A percentile compares a stretch with the other conserved stretches of the same genome.
phyloP scores from a whole-genome alignment of 2,329 filamentous ascomycete species.

The Diaporthe aspalathi region DNA sequence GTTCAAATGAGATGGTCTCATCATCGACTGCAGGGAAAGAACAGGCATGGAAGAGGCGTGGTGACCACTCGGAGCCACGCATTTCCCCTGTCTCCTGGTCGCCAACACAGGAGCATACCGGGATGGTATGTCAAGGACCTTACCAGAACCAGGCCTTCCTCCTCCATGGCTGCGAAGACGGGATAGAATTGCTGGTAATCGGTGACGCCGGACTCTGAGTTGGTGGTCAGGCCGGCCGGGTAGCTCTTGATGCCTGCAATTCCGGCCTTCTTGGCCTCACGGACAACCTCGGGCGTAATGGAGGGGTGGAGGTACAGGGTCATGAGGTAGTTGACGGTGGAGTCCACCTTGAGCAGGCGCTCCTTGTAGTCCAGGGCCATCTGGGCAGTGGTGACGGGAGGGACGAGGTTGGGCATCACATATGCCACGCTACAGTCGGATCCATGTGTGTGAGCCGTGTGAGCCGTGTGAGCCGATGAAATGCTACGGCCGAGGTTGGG shows the following conservation, averaged over 20 bases:
- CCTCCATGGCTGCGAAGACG: slow-evolving; percentile 91
- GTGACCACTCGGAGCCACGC: background rate
- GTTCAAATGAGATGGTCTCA: slow-evolving; percentile 16
- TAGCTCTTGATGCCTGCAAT: slow-evolving; percentile 80
- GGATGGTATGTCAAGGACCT: background rate
- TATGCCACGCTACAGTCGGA: slow-evolving; percentile 47
- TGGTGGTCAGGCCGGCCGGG: slow-evolving; percentile 71
- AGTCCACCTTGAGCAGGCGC: slow-evolving; percentile 69
- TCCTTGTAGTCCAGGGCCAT: slow-evolving; percentile 75
- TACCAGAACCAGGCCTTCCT: slow-evolving; percentile 69
- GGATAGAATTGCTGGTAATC: slow-evolving; percentile 78
- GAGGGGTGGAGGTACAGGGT: slow-evolving; percentile 72
- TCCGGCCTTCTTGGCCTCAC: slow-evolving; percentile 77
- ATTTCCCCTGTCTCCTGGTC: background rate
- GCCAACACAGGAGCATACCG: background rate
- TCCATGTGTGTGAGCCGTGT: slow-evolving; percentile 36
- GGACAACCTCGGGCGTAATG: slow-evolving; percentile 76
- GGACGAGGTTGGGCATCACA: slow-evolving; percentile 70
- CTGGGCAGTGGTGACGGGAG: slow-evolving; percentile 70
- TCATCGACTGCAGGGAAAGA: slow-evolving; percentile 1
- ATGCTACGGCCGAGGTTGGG: slow-evolving; percentile 56
- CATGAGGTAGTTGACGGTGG: slow-evolving; percentile 77
- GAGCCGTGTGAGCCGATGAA: too few species aligned
- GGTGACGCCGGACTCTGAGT: slow-evolving; percentile 76
- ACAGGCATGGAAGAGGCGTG: background rate